Base-by-base conservation (phyloP, 2,329 filamentous ascomycete species). In the Cryphonectria carpinicola region DNA sequence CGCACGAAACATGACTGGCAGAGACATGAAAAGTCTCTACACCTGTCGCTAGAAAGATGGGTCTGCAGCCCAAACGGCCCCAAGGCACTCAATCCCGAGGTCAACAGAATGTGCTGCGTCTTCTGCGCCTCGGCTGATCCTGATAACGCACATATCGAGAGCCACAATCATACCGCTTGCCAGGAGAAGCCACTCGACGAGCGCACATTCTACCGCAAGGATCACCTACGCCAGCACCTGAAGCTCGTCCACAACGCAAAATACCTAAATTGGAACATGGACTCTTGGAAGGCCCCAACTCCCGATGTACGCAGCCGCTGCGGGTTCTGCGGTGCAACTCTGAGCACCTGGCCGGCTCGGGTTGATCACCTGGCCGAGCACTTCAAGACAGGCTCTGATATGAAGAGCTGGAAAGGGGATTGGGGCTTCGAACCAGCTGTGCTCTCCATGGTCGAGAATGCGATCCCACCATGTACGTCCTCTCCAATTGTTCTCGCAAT, bases 1-100 rank as follows among this genome's bases (percentile, higher is more conserved):
- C 83, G 88, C 74, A 90, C 89, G 4, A 91, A 91, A 77, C 88
- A 91, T 75, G 89, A 91, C 78, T 91, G 89, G 89, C 88, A 90
- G 75, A 83, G 91, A 71, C 91, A 93, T 77, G 91, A 93, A 76
- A 91, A 91, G 74, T 90, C 89, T 66, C 82, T 89, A 73, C 91
- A 87, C 77, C 80, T 88, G 75, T 93, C 88, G 8, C 86, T 91
- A 0, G 89, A 88, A 81, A 84, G 84, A 70, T 93, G 86, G 91
- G 87, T 89, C 71, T 93, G 87, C 76, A 85, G 86, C 4, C 88
- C 88, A 61, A 84, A 88, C 61, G 88, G 89, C 0, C 81, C 87
- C 22, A 83, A 80, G 7, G 85, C 85, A 5, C 79, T 89, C 49
- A 87, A 90, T 70, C 85, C 88, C 1, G 86, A 89, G 2, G 89